Base-by-base conservation (phyloP, 305 asterid genomes). In the Petunia hybrid region DNA sequence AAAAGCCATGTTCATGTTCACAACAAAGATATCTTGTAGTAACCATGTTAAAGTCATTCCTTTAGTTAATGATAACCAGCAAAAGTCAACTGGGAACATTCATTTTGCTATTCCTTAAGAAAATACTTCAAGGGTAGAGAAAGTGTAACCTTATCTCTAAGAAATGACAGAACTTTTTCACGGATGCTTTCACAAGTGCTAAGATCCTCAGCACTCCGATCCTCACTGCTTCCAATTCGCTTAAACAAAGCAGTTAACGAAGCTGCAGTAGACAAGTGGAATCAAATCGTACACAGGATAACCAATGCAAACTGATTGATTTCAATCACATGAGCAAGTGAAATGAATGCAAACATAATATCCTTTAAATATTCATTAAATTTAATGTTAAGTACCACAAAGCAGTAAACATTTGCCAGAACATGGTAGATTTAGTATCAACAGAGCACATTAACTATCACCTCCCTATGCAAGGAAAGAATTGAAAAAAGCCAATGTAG, bases 191-290 rank as follows among this genome's bases (percentile, higher is more conserved):
- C 99, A 92, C 98, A 92, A 69, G 92, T 86, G 85, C 90, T 86
- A 82, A 87, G 84, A 79, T 93, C 98, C 71, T 94, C 99, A 1
- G 91, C 86, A 85, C 83, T 89, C 80, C 92, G 89, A 70, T 95
- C 99, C 69, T 94, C 97, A 53, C 90, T 89, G 89, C 91, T 90
- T 55, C 97, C 95, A 65, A 94, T 85, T 84, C 88, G 97, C 96
- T 91, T 92, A 86, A 95, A 95, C 82, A 94, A 81, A 82, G 94
- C 93, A 40, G 97, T 94, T 84, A 95, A 91, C 31, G 98, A 95
- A 46, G 96, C 99, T 95, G 95, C 91, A 89, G 63, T 71, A 87
- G 81, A 85, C 45, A 85, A 48, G 82, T 64, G 48, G 56, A 46
- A 41, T 59, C 75, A 53, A 39, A 68, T 79, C 35, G 3, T 59